Evolutionary conservation across 805 yeast species (phyloP), one percentile per base, ranked within the genome.

Genomic region (Candida ulmi): DNA sequence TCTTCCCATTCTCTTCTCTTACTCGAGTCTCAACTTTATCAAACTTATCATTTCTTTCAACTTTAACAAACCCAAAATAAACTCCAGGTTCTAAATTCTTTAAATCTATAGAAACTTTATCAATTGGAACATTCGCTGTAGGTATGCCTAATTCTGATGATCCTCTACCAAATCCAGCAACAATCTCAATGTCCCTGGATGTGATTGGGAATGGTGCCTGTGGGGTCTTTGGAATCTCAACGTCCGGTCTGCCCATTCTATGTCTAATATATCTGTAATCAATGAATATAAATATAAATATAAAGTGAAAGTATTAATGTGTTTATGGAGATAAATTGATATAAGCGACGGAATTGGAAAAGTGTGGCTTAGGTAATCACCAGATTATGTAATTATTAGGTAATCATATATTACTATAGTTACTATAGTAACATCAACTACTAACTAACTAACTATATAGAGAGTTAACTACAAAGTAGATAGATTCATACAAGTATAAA

Each of bases 91-190:
- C 74, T 17, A 74, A 66, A 35, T 51, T 41, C 36, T 64, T 61
- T 30, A 75, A 52, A 5, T 61, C 58, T 3, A 60, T 16, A 11
- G 39, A 43, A 0, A 76, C 64, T 28, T 69, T 63, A 3, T 65
- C 68, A 4, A 85, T 74, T 1, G 87, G 83, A 5, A 91, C 75
- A 54, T 91, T 91, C 7, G 97, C 98, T 0, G 99, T 93, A 2
- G 99, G 99, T 33, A 88, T 83, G 0, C 98, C 98, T 31, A 93
- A 69, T 50, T 88, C 96, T 0, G 93, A 61, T 0, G 97, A 87
- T 0, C 99, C 99, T 39, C 99, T 73, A 6, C 99, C 99, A 62
- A 87, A 93, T 0, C 99, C 99, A 24, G 90, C 71, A 16, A 80
- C 69, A 21, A 85, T 71, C 23, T 66, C 65, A 12, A 80, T 64